Evolutionary conservation across 1,139 yeast species (phyloP).

Genomic region (Yamadazyma sp.): DNA sequence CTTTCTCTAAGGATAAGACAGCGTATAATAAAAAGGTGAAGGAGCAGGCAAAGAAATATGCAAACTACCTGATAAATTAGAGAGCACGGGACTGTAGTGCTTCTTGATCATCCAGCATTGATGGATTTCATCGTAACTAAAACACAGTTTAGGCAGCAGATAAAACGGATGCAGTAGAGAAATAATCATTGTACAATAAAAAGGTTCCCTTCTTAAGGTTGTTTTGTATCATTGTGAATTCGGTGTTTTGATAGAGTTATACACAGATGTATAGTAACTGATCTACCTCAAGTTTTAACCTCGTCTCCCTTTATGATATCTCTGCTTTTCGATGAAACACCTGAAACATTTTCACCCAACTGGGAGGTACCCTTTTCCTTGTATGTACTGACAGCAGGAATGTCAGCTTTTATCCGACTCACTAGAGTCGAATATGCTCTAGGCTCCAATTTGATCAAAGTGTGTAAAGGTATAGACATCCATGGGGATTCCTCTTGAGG

Average conservation of each 20-base stretch:
- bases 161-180: too few species aligned
- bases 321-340: constrained; percentile 35
- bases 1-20: constrained; percentile 66
- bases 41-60: constrained; percentile 79
- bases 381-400: constrained; percentile 96
- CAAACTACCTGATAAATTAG: constrained; percentile 15
- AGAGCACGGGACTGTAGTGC: neutral
- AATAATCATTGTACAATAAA: neutral
- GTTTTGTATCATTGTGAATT: neutral
- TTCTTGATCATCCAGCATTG: too few species aligned
- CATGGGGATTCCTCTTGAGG: constrained; percentile 98
- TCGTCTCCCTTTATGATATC: constrained; percentile 35
- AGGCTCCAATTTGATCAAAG: constrained; percentile 89
- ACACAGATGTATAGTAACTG: neutral
- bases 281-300: constrained; percentile 5
- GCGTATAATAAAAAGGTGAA: constrained; percentile 74
- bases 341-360: constrained; percentile 55
- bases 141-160: too few species aligned
- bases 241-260: neutral
- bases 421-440: constrained; percentile 89
- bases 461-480: constrained; percentile 98
- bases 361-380: constrained; percentile 90
- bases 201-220: neutral
- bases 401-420: constrained; percentile 87
- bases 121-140: too few species aligned